These are phyloP conservation scores for Aciculosporium take DNA, from an alignment of 2,329 filamentous ascomycete genomes.

Conservation along the genomic window DNA sequence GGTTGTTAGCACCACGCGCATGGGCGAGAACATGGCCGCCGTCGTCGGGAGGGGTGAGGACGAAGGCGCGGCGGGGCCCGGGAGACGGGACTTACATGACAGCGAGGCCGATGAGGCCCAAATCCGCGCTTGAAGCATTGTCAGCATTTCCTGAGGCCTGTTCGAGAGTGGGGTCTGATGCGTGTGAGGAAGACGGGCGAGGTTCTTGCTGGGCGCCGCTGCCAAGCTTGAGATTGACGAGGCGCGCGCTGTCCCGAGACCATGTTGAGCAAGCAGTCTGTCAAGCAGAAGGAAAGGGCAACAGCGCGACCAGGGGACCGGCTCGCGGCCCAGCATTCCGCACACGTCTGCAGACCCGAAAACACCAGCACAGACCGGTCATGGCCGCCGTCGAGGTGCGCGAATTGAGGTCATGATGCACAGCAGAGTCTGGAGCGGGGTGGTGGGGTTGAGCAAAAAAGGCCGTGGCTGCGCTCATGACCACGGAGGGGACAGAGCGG, in stretches of 20 bases:
- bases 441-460: constrained; percentile 22
- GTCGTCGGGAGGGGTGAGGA: constrained; percentile 9
- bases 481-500: background rate
- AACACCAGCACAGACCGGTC: constrained; percentile 9
- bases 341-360: constrained; percentile 2
- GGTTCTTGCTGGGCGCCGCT: constrained; percentile 39
- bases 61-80: background rate
- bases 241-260: constrained; percentile 47
- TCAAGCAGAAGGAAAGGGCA: constrained; percentile 4
- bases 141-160: constrained; percentile 37
- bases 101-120: constrained; percentile 84
- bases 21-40: background rate
- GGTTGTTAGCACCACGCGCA: constrained; percentile 3
- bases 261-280: constrained; percentile 25
- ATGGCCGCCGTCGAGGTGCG: constrained; percentile 15
- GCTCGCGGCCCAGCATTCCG: no score
- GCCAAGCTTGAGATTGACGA: constrained; percentile 60
- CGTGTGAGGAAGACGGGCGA: constrained; percentile 24
- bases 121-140: constrained; percentile 57
- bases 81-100: constrained; percentile 51
- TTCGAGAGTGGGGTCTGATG: constrained; percentile 12
- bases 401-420: constrained; percentile 20
- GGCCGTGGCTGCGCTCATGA: background rate
- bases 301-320: no score
- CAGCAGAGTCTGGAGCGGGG: constrained; percentile 19